Base-by-base conservation (phyloP, 176 grass and related monocot species). In the Bonia amplexicaulis region DNA sequence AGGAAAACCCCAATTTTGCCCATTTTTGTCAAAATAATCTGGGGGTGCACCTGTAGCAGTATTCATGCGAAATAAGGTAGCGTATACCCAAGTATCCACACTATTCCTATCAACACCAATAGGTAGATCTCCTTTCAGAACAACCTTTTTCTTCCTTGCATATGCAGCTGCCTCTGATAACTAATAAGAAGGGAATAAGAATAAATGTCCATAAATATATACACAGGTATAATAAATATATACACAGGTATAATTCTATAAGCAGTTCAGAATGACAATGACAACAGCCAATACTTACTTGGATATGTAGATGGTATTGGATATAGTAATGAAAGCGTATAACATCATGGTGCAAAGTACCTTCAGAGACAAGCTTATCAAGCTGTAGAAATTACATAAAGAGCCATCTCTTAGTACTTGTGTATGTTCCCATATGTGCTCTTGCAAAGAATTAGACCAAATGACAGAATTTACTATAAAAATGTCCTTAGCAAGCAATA, bases 1-100 rank as follows among this genome's bases (percentile, higher is more conserved):
- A 58, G 96, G 96, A 66, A 99, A 99, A 64, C 96, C 96, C 96
- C 96, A 99, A 83, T 96, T 99, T 89, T 99, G 96, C 64, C 96
- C 96, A 92, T 92, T 96, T 87, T 99, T 99, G 75, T 96, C 93
- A 87, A 99, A 99, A 88, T 99, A 99, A 84, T 96, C 96, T 85
- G 96, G 93, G 83, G 96, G 96, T 49, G 96, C 93, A 69, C 96
- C 96, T 53, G 96, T 99, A 75, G 96, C 87, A 29, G 96, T 96
- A 71, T 99, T 96, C 96, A 99, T 99, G 62, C 96, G 96, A 87
- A 99, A 99, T 54, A 99, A 89, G 71, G 87, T 99, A 14, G 96
- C 91, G 78, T 94, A 79, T 82, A 99, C 96, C 96, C 96, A 99
- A 66, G 96, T 99, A 94, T 99, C 93, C 61, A 99, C 96, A 80